Base-by-base conservation (phyloP, 2,329 filamentous ascomycete species). In the Rutstroemia sp. region DNA sequence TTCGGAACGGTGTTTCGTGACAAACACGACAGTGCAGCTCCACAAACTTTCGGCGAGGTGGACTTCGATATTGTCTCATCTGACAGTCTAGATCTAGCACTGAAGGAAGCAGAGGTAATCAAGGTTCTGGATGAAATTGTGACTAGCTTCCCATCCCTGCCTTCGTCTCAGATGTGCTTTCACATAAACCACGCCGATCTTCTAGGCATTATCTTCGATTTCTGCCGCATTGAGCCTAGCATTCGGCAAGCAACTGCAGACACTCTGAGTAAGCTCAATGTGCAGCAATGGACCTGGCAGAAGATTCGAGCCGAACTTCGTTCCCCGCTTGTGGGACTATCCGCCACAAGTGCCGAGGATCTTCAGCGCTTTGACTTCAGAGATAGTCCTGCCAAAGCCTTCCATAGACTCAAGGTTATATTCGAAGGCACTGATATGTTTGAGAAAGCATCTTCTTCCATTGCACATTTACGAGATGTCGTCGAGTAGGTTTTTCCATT, bases 1-100 rank as follows among this genome's bases (percentile, higher is more conserved):
- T 96, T 99, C 69, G 92, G 91, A 6, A 86, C 80, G 37, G 91
- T 97, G 1, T 97, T 90, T 68, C 83, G 94, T 42, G 88, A 95
- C 61, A 84, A 81, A 47, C 78, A 84, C 49, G 85, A 84, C 55
- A 91, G 89, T 7, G 88, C 89, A 2, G 88, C 95, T 63, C 94
- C 94, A 6, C 80, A 81, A 56, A 87, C 86, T 66, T 87, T 89
- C 68, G 87, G 89, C 9, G 94, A 97, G 68, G 92, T 95, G 2
- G 92, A 97, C 69, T 99, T 97, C 69, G 94, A 99, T 71, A 91
- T 99, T 58, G 81, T 96, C n/a, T 92, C 91, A 0, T 81, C 83
- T 46, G 86, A 92, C 63, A 86, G 87, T 1, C 73, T 91, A 5
- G 91, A 97, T 66, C 76, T 95, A 47, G 87, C 91, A 1, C 72